Evolutionary conservation across 768 basidiomycete species (phyloP).

Genomic region (Mycena vulgaris): DNA sequence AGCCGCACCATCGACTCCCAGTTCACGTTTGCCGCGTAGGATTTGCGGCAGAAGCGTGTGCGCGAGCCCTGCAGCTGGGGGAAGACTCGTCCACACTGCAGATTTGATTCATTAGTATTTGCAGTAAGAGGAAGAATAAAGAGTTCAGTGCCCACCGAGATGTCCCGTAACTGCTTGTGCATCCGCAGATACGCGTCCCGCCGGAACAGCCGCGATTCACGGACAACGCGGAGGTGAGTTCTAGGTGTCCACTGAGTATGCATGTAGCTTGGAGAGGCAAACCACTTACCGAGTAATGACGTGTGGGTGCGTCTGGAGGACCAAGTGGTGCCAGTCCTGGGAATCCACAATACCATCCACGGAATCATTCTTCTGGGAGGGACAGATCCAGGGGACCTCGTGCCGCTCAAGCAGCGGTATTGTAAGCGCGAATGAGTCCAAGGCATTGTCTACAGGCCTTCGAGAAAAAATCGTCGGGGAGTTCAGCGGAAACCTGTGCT

Average conservation of each 20-base stretch:
- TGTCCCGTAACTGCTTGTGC: not conserved
- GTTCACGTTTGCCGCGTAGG: not conserved
- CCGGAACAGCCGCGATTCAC: no score
- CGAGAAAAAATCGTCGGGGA: not conserved
- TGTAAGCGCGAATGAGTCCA: not conserved
- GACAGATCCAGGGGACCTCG: conserved; percentile 12
- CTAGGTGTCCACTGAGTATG: conserved; percentile 7
- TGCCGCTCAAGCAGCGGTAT: no score
- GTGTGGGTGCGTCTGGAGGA: not conserved
- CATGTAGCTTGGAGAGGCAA: conserved; percentile 5
- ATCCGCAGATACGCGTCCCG: not conserved
- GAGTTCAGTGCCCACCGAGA: conserved; percentile 10
- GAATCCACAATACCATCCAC: not conserved
- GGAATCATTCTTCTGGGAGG: not conserved
- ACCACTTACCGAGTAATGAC: conserved; percentile 7
- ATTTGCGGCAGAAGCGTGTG: not conserved
- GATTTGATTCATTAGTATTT: no score
- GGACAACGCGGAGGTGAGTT: no score
- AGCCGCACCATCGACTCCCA: conserved; percentile 13
- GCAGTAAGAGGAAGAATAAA: not conserved
- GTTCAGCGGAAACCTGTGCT: not conserved
- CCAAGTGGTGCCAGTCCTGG: no score
- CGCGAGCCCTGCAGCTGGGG: not conserved
- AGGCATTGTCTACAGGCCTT: not conserved
- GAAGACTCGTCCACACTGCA: not conserved